phyloP scores from a whole-genome alignment of 495 filamentous ascomycete genomes.

The Aspergillus mulundensis region DNA sequence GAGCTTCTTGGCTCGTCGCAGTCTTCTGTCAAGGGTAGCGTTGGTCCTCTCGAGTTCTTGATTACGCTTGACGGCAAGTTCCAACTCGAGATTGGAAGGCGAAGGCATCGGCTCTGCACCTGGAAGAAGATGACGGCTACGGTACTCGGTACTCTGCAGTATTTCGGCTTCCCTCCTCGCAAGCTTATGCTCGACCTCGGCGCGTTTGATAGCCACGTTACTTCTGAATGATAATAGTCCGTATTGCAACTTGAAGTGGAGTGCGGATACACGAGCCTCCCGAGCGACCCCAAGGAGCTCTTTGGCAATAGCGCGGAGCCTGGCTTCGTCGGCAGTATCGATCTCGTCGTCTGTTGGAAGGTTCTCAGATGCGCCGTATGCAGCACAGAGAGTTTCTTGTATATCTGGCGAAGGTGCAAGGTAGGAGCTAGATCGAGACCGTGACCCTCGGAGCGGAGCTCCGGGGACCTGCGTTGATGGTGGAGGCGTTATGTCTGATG shows the following conservation, averaged over 20 bases:
- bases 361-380: constrained; percentile 46
- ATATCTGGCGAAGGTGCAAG: constrained; percentile 57
- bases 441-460: constrained; percentile 34
- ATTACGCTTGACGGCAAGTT: constrained; percentile 45
- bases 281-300: constrained; percentile 49
- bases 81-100: constrained; percentile 35
- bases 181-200: constrained; percentile 90
- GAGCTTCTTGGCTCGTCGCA: constrained; percentile 69
- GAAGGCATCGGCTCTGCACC: constrained; percentile 32
- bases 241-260: constrained; percentile 91
- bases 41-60: constrained; percentile 63
- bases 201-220: constrained; percentile 78
- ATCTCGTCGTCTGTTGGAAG: constrained; percentile 63
- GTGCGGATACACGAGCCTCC: constrained; percentile 72
- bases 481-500: constrained; percentile 64
- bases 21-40: constrained; percentile 54
- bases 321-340: constrained; percentile 51
- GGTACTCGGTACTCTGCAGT: constrained; percentile 57
- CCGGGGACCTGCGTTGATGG: constrained; percentile 64
- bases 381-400: constrained; percentile 49
- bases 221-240: constrained; percentile 82
- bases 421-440: constrained; percentile 42
- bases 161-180: constrained; percentile 87
- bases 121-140: constrained; percentile 34
- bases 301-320: constrained; percentile 58